Percentiles rank a stretch among this genome's conserved stretches.
These are phyloP conservation scores for Anthracocystis panici-leucophaei DNA, from an alignment of 1,284 basidiomycete genomes.

Conservation along the genomic window DNA sequence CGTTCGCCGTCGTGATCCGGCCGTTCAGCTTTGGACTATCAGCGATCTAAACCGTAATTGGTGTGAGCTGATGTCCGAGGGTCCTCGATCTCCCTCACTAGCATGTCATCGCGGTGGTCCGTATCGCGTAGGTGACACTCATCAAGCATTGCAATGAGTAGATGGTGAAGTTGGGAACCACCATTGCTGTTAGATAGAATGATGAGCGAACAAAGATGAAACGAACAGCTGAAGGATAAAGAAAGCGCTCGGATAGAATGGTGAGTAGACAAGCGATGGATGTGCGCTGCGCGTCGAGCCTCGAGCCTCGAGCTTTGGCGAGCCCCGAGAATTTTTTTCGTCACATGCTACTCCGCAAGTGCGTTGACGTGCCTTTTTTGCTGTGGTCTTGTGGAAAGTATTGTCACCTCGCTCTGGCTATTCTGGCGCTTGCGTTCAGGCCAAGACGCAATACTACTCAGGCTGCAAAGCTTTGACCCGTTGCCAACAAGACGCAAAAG, in stretches of 20 bases:
- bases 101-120: too few species aligned
- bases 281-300: slow-evolving; percentile 19
- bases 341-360: neutral
- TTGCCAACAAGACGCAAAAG: too few species aligned
- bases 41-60: too few species aligned
- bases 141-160: too few species aligned
- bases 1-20: too few species aligned
- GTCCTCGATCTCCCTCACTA: too few species aligned
- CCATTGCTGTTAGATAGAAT: neutral
- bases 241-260: neutral
- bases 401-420: neutral
- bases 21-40: too few species aligned
- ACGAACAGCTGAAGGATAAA: neutral
- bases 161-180: too few species aligned
- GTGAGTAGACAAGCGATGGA: slow-evolving; percentile 8
- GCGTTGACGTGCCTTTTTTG: neutral
- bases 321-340: neutral
- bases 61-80: too few species aligned
- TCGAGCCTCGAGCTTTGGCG: slow-evolving; percentile 11
- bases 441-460: too few species aligned
- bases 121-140: too few species aligned
- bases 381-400: neutral
- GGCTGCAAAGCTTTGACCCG: too few species aligned
- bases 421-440: neutral
- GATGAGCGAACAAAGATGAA: neutral